These are phyloP conservation scores for Monosporozyma siamensis DNA, from an alignment of 805 yeast genomes.

Conservation along the genomic window DNA sequence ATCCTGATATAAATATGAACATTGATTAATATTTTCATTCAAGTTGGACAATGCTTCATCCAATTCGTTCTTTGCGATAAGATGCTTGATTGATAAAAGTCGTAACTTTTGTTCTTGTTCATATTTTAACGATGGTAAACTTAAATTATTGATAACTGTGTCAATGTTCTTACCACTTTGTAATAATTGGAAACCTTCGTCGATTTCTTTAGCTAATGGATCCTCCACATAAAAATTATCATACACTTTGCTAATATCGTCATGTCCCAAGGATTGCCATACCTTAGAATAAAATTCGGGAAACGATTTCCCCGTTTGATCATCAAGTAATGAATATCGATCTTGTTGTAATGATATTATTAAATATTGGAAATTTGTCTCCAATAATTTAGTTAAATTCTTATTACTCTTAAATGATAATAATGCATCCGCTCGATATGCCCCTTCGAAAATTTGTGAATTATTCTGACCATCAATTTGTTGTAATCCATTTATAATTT, in stretches of 20 bases:
- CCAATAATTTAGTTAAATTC: constrained; percentile 37
- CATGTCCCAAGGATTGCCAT: constrained; percentile 19
- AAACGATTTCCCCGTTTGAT: constrained; percentile 1
- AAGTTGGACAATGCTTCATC: constrained; percentile 21
- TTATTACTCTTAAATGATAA: constrained; percentile 46
- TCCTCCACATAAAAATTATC: not conserved
- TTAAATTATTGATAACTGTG: constrained; percentile 31
- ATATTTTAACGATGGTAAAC: constrained; percentile 27
- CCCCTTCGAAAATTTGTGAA: constrained; percentile 35
- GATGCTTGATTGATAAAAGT: constrained; percentile 34
- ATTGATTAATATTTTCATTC: constrained; percentile 15
- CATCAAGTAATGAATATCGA: constrained; percentile 4
- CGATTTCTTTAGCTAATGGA: constrained; percentile 8
- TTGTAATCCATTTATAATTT: constrained; percentile 48
- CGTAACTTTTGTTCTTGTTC: constrained; percentile 34
- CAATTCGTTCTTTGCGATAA: constrained; percentile 26
- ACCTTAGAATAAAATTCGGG: constrained; percentile 6
- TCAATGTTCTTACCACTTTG: constrained; percentile 33
- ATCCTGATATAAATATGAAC: constrained; percentile 21
- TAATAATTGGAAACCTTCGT: constrained; percentile 5
- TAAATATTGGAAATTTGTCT: constrained; percentile 47
- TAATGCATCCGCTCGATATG: constrained; percentile 56
- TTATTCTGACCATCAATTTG: constrained; percentile 24
- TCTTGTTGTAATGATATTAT: constrained; percentile 44
- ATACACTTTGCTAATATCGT: constrained; percentile 12